Base-by-base conservation (phyloP, 139 green algal genomes). In the Chlamydomonas eustigma region DNA sequence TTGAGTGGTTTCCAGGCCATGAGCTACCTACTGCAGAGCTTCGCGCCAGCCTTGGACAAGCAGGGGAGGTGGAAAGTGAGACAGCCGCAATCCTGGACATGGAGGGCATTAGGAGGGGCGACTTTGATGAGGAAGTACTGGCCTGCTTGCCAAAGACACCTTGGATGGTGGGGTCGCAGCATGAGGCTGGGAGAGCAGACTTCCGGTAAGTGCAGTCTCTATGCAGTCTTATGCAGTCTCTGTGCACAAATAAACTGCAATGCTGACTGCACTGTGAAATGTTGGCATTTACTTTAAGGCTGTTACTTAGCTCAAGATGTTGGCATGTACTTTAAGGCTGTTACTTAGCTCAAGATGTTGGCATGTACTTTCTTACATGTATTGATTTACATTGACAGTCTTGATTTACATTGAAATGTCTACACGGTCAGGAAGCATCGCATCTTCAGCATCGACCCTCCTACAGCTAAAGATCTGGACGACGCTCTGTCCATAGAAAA, bases 371-470 rank as follows among this genome's bases (percentile, higher is more conserved):
- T n/a, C n/a, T n/a, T n/a, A n/a, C n/a, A n/a, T n/a, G n/a, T n/a
- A n/a, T n/a, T n/a, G n/a, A n/a, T n/a, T n/a, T n/a, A n/a, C n/a
- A n/a, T n/a, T n/a, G n/a, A n/a, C n/a, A n/a, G n/a, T n/a, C n/a
- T n/a, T n/a, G n/a, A n/a, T n/a, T n/a, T n/a, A n/a, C n/a, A n/a
- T n/a, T n/a, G n/a, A n/a, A n/a, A n/a, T n/a, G n/a, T n/a, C n/a
- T n/a, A n/a, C n/a, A n/a, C n/a, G n/a, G n/a, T n/a, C 74, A 86
- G 81, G 65, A 71, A 28, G n/a, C 12, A 37, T 32, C 80, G 91
- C 73, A 77, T 95, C 25, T 95, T 95, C 83, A 89, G 77, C 76
- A 95, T 97, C 64, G 92, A 97, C 83, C 92, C 92, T 0, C 84
- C 84, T 65, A 94, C 89, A 12, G 92, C 91, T 1, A 73, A 84